Evolutionary conservation across 768 basidiomycete genomes (phyloP).

Genomic region (Mycena alexandri): DNA sequence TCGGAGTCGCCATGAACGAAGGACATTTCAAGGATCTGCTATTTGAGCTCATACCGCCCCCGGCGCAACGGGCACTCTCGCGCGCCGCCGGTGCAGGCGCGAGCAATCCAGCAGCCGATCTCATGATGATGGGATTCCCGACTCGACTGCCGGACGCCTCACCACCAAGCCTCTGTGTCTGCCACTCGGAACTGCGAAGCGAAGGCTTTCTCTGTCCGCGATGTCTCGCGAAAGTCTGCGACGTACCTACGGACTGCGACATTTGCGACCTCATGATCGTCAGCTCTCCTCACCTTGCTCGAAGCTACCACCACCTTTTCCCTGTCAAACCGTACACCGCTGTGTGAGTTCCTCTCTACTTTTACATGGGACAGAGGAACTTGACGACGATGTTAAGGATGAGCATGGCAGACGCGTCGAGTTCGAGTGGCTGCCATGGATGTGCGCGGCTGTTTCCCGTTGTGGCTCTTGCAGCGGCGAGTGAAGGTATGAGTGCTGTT

Average conservation of each 20-base stretch:
- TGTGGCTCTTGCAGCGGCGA: constrained; percentile 50
- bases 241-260: constrained; percentile 98
- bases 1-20: constrained; percentile 98
- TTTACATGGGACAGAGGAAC: constrained; percentile 10
- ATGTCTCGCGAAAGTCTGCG: constrained; percentile 93
- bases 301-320: constrained; percentile 96
- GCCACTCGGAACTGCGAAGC: constrained; percentile 92
- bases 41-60: constrained; percentile 96
- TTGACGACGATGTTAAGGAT: constrained; percentile 46
- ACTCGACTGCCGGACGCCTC: constrained; percentile 89
- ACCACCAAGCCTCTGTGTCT: constrained; percentile 88
- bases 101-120: constrained; percentile 80
- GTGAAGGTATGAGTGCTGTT: constrained; percentile 83
- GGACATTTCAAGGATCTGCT: constrained; percentile 96
- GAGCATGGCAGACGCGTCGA: constrained; percentile 52
- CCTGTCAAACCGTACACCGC: constrained; percentile 89
- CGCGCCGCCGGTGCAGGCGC: constrained; percentile 59
- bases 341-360: constrained; percentile 68
- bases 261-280: constrained; percentile 98
- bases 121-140: constrained; percentile 99
- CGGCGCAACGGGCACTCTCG: constrained; percentile 76
- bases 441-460: constrained; percentile 81
- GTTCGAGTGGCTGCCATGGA: constrained; percentile 72
- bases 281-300: constrained; percentile 94
- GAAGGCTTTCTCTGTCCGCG: constrained; percentile 96